Conservation (phyloP, 2,329 filamentous ascomycete species). For the Fusarium brevicatenulatum region DNA sequence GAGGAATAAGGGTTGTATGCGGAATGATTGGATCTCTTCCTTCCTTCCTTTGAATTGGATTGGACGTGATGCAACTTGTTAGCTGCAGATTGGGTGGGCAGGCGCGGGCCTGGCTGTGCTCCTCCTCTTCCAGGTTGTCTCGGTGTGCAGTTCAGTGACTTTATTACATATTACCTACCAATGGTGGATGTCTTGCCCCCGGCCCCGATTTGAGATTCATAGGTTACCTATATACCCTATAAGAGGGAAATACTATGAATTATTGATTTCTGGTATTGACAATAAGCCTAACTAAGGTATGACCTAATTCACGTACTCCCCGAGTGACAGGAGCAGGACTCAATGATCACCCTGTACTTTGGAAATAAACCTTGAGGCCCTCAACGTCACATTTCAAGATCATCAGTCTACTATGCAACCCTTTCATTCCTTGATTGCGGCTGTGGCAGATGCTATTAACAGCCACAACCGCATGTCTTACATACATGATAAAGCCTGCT, state of each 20-base stretch:
- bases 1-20: conserved; percentile 11
- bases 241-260: background rate
- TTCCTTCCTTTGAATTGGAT: conserved; percentile 2
- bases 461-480: conserved; percentile 20
- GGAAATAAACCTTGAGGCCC: background rate
- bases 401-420: conserved; percentile 6
- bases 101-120: conserved; percentile 33
- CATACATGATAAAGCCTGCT: background rate
- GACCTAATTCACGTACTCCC: background rate
- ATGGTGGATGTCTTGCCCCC: background rate
- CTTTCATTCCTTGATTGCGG: conserved; percentile 18
- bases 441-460: conserved; percentile 12
- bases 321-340: background rate
- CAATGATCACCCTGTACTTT: background rate
- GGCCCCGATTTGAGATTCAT: background rate
- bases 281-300: background rate
- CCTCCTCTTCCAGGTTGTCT: conserved; percentile 1
- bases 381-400: background rate
- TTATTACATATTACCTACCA: background rate
- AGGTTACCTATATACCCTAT: background rate
- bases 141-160: background rate
- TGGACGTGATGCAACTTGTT: conserved; percentile 27
- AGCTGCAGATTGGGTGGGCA: conserved; percentile 28
- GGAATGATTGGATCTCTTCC: conserved; percentile 10
- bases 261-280: background rate